A percentile compares a stretch with the other conserved stretches of the same genome.
Conservation (phyloP, 1,284 basidiomycete species). For the Tilletiopsis washingtonensis region DNA sequence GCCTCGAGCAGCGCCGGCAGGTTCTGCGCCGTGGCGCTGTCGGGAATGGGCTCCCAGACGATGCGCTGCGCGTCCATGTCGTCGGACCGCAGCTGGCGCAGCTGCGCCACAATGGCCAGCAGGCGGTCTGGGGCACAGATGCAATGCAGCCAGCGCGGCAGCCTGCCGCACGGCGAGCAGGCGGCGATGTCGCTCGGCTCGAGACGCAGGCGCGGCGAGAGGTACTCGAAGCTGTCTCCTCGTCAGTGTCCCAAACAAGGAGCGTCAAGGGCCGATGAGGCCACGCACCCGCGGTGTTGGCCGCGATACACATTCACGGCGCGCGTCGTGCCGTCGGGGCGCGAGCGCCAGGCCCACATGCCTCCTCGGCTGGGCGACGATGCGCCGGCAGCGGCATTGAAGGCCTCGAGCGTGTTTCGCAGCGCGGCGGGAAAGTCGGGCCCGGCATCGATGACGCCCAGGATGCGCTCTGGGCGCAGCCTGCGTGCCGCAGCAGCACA, state of each 20-base stretch:
- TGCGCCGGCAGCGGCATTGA: not conserved
- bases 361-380: not conserved
- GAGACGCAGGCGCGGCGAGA: slow-evolving; percentile 4
- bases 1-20: not conserved
- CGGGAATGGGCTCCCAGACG: slow-evolving; percentile 9
- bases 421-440: not conserved
- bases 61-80: not conserved
- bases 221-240: slow-evolving; percentile 9
- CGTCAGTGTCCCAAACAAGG: not conserved
- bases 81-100: not conserved
- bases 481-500: not conserved
- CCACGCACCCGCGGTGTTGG: slow-evolving; percentile 3
- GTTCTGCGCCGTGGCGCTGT: slow-evolving; percentile 3
- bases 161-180: not conserved
- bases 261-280: not conserved
- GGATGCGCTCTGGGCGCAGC: not conserved
- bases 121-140: slow-evolving; percentile 5
- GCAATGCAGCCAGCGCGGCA: slow-evolving; percentile 5
- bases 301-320: slow-evolving; percentile 7
- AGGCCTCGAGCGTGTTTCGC: not conserved
- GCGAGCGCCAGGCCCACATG: slow-evolving; percentile 4
- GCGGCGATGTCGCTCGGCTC: slow-evolving; percentile 4
- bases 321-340: slow-evolving; percentile 1
- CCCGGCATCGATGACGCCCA: slow-evolving; percentile 4
- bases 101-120: not conserved